Percentiles rank a stretch among this genome's conserved stretches.
Conservation (phyloP, 257 asterid genomes). For the Gardenia jasminoides region DNA sequence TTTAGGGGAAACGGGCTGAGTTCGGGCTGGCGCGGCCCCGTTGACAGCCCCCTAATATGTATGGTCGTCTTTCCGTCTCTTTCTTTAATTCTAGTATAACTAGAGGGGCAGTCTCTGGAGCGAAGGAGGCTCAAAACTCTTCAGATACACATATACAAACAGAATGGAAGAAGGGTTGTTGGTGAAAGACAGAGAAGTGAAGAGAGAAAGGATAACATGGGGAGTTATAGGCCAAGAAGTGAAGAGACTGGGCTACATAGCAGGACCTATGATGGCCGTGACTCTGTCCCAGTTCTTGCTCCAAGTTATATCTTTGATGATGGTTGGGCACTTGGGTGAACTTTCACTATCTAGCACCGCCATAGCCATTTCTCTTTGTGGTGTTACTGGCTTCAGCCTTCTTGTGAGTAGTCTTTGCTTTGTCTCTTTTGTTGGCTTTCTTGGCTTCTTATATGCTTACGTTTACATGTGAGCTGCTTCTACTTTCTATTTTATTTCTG, state of each 20-base stretch:
- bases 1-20: too few species aligned
- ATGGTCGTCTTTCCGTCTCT: background rate
- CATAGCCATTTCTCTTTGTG: constrained; percentile 65
- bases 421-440: background rate
- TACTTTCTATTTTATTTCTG: background rate
- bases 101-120: background rate
- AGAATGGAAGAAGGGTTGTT: constrained; percentile 60
- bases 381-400: constrained; percentile 74
- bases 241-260: constrained; percentile 62
- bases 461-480: background rate
- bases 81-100: background rate
- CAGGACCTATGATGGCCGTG: constrained; percentile 79
- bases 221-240: constrained; percentile 42
- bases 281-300: constrained; percentile 52
- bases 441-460: background rate
- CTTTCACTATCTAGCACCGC: constrained; percentile 78
- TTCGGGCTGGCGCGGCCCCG: too few species aligned
- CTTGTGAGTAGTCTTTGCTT: constrained; percentile 37
- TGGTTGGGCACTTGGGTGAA: constrained; percentile 85
- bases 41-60: too few species aligned
- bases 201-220: constrained; percentile 26
- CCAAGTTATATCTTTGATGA: constrained; percentile 51
- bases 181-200: constrained; percentile 22
- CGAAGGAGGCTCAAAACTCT: background rate
- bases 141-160: background rate